Evolutionary conservation across 495 filamentous ascomycete species (phyloP), one percentile per base, ranked within the genome.

Genomic region (Ramalina peruviana): DNA sequence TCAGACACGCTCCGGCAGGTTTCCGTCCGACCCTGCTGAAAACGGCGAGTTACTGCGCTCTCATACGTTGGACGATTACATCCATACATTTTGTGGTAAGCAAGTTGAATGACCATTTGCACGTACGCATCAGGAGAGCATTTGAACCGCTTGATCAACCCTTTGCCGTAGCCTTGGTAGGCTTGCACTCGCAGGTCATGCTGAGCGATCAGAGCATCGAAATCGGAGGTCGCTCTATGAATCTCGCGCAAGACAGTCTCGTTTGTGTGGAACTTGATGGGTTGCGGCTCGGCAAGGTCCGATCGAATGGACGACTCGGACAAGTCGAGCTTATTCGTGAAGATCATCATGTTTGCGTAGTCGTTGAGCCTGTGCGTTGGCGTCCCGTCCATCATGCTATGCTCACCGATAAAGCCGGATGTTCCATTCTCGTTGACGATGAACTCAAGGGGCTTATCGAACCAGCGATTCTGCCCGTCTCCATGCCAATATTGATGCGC

Each of bases 381-480:
- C 25, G 90, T 99, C 50, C 93, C 93, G 64, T 99, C 93, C 93
- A 99, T 99, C 93, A 99, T 97, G 67, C 82, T 88, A 73, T 99
- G 93, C 73, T 99, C 93, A 61, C 93, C 93, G 72, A 85, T 87
- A 75, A 99, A 99, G 52, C 93, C 93, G 21, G 93, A 85, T 15
- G 92, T 93, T 56, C 88, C 93, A 67, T 99, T 99, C 60, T 97
- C 89, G 67, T 94, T 96, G 68, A 99, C 62, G 61, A 99, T 90
- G 67, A 99, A 97, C 71, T 99, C 88, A 48, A 94, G 71, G 19
- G 93, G 93, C 73, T 97, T 97, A 74, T 99, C 93, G 63, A 85
- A 97, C 87, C 88, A 99, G 48, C 93, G 82, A 75, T 97, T 99
- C 57, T 74, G 67, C 51, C 93, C 93, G 57, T 96, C 88, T 40